Evolutionary conservation across 495 filamentous ascomycete genomes (phyloP).

Genomic region (Hyphodiscus hymeniophilus): DNA sequence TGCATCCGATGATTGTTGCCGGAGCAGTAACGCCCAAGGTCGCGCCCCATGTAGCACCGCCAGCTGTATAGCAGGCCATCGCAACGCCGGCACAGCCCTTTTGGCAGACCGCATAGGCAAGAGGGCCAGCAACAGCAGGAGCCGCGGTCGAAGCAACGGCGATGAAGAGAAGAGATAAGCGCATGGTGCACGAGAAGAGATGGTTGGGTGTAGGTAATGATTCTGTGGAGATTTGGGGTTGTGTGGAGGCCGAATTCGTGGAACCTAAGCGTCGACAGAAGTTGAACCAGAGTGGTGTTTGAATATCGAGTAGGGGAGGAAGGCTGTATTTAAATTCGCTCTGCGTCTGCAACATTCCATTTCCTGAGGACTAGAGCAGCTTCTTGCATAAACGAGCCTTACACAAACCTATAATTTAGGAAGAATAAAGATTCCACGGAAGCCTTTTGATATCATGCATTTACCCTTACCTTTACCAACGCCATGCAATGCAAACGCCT

Average conservation of each 20-base stretch:
- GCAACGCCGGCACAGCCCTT: constrained; percentile 40
- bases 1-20: constrained; percentile 36
- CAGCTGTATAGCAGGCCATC: constrained; percentile 45
- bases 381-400: too few species aligned
- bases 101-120: constrained; percentile 41
- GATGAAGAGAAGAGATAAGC: too few species aligned
- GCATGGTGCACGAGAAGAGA: too few species aligned
- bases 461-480: constrained; percentile 7
- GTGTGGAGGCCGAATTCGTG: too few species aligned
- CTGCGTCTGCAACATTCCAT: too few species aligned
- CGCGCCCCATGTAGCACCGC: constrained; percentile 38
- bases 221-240: not conserved
- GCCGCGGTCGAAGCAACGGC: too few species aligned
- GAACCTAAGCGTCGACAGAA: too few species aligned
- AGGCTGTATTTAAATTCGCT: too few species aligned
- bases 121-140: constrained; percentile 19
- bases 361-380: too few species aligned
- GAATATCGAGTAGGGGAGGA: too few species aligned
- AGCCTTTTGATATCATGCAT: constrained; percentile 1
- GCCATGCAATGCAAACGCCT: constrained; percentile 18
- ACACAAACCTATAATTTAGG: not conserved
- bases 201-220: too few species aligned
- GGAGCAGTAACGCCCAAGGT: constrained; percentile 31
- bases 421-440: not conserved
- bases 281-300: too few species aligned